Evolutionary conservation across 108 stramenopile genomes (phyloP).

Genomic region (Nitzschia sp.): DNA sequence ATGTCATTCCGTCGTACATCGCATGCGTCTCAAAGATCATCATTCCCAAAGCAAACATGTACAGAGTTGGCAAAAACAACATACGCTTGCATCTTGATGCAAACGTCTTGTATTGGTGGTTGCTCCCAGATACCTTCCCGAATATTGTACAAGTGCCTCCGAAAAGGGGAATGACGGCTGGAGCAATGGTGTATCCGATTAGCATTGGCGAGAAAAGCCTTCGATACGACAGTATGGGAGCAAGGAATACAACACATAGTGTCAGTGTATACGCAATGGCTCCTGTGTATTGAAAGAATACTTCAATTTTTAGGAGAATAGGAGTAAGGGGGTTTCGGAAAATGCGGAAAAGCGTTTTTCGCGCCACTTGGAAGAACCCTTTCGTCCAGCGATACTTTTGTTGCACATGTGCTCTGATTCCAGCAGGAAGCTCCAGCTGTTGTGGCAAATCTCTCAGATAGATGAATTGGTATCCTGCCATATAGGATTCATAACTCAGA

Average conservation of each 20-base stretch:
- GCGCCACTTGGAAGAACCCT: conserved; percentile 22
- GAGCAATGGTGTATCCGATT: not conserved
- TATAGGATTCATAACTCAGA: conserved; percentile 16
- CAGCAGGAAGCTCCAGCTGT: conserved; percentile 18
- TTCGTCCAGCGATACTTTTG: conserved; percentile 43
- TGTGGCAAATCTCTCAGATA: conserved; percentile 21
- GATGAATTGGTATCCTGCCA: conserved; percentile 30
- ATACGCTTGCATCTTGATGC: conserved; percentile 8
- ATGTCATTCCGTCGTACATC: conserved; percentile 20
- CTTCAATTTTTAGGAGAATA: conserved; percentile 24
- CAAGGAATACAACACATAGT: not conserved
- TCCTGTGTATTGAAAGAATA: conserved; percentile 15
- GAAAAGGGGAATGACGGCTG: not conserved
- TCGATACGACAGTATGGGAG: not conserved
- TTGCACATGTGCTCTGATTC: conserved; percentile 15
- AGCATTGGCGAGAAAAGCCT: not conserved
- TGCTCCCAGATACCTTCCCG: conserved; percentile 19
- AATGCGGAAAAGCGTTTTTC: conserved; percentile 7
- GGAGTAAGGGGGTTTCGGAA: conserved; percentile 3
- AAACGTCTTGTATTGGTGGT: conserved; percentile 22
- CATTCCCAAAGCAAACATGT: conserved; percentile 13
- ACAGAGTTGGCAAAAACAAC: not conserved
- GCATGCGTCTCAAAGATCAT: conserved; percentile 15
- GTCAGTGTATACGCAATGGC: conserved; percentile 2
- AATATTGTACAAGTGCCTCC: not conserved